Evolutionary conservation across 2,329 filamentous ascomycete species (phyloP), one percentile per base, ranked within the genome.

Genomic region (Parastagonospora nodorum): DNA sequence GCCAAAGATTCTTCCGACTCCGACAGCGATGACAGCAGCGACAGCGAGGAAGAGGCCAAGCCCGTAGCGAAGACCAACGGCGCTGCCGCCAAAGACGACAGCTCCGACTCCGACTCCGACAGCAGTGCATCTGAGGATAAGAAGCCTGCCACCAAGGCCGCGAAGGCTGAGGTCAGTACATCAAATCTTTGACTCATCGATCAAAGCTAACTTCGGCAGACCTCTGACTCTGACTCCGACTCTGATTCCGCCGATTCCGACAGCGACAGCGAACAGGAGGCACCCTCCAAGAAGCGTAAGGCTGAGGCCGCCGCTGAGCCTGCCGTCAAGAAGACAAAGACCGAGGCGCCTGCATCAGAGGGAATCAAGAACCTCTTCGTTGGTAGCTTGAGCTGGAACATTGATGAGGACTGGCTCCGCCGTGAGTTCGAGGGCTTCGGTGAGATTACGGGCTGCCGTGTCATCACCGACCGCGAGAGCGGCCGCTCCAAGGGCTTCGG

Each of bases 401-500:
- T 96, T 45, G 90, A 95, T 64, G 92, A 96, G 75, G 86, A 92
- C 59, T 85, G 84, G 78, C 86, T 97, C 58, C 82, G 84, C 61
- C 83, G 88, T 66, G 88, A 93, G 74, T 96, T 97, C 79, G 84
- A 92, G 79, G 78, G 84, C 57, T 93, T 88, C 67, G 88, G 87
- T 58, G 88, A 88, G 68, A 81, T 95, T 49, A 78, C 80, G 60
- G 83, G 85, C 66, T 88, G 87, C 59, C 88, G 90, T 65, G 86
- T 96, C 69, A 89, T 96, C 74, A 92, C 86, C 64, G 90, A 96
- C 79, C 88, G 88, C 74, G 85, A 87, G 48, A 84, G 82, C 68
- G 89, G 90, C 67, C 88, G 90, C 71, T 93, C 92, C 76, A 92
- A 92, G 78, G 92, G 90, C 61, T 96, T 95, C 75, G 92, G 92